Evolutionary conservation across 192 early-diverging fungal species (phyloP).

Genomic region (Umbelopsis sp.): DNA sequence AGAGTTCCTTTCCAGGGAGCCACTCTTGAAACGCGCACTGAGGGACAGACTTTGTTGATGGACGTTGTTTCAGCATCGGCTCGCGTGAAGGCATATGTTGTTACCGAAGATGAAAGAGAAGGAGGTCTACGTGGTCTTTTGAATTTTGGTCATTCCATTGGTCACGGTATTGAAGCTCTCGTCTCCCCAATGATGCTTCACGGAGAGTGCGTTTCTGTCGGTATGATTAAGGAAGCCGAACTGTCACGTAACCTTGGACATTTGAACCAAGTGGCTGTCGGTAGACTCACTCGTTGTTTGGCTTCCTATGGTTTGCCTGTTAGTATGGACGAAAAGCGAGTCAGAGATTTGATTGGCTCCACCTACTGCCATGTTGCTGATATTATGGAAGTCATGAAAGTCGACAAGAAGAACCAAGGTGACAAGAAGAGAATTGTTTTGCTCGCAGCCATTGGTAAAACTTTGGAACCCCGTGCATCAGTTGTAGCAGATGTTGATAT

Average conservation of each 20-base stretch:
- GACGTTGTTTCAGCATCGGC: constrained; percentile 88
- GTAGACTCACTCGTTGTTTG: constrained; percentile 82
- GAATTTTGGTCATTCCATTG: constrained; percentile 97
- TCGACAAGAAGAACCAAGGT: constrained; percentile 97
- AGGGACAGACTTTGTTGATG: constrained; percentile 68
- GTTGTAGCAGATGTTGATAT: constrained; percentile 86
- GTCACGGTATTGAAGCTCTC: constrained; percentile 95
- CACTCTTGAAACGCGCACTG: constrained; percentile 61
- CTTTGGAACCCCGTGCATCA: constrained; percentile 80
- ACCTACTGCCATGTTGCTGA: constrained; percentile 74
- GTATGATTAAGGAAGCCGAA: constrained; percentile 95
- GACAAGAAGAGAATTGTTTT: constrained; percentile 90
- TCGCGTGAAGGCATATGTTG: constrained; percentile 91
- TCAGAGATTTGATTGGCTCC: constrained; percentile 63
- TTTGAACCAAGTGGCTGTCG: constrained; percentile 84
- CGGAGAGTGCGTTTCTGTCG: constrained; percentile 96
- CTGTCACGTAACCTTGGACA: constrained; percentile 87
- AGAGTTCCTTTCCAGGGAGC: constrained; percentile 51
- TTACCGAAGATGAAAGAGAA: constrained; percentile 95
- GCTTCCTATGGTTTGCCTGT: constrained; percentile 88
- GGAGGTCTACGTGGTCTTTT: constrained; percentile 91
- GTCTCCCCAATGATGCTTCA: constrained; percentile 88
- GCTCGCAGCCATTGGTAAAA: constrained; percentile 81
- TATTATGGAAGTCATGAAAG: constrained; percentile 88
- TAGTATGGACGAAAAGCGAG: constrained; percentile 78